Base-by-base conservation (phyloP, 345 rosid genomes). In the Boechera divaricarpa region DNA sequence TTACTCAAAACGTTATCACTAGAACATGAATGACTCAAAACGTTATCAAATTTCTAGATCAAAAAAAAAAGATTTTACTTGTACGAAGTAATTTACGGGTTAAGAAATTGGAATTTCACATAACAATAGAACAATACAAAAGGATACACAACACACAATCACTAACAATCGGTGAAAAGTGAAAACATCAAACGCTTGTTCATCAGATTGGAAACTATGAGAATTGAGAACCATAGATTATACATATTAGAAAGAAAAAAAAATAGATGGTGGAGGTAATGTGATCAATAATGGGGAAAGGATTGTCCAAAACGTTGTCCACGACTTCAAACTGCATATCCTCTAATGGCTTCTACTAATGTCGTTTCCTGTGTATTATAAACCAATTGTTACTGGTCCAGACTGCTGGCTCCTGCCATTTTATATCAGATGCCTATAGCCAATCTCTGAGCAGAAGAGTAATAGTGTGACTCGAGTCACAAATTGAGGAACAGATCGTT, bases 361-460 rank as follows among this genome's bases (percentile, higher is more conserved):
- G 16, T 18, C 2, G 24, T 48, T 15, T 48, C 52, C 21, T 48
- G 24, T 48, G 24, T 2, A n/a, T 15, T 48, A 48, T 48, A 24
- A 48, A 48, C 24, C 26, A 48, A 48, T 16, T 48, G 10, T 48
- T 7, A 7, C 10, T 15, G 52, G 21, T 47, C 6, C 9, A 47
- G 52, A 47, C 52, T 47, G 8, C 2, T 48, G 21, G 8, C 24
- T n/a, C 21, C 18, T 15, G 21, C 21, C 52, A 48, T 16, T 48
- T 2, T n/a, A 16, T n/a, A 1, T 47, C 24, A 48, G 18, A 47
- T 70, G 71, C 63, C 74, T 60, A 9, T 74, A 63, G 59, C 16
- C 53, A 77, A 74, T 79, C 88, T 89, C 76, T 85, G 88, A 7
- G 79, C 82, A 52, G 93, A 90, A 77, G 97, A 89, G 75, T 87